Conservation (phyloP, 257 asterid species). For the Jacaranda copaia region DNA sequence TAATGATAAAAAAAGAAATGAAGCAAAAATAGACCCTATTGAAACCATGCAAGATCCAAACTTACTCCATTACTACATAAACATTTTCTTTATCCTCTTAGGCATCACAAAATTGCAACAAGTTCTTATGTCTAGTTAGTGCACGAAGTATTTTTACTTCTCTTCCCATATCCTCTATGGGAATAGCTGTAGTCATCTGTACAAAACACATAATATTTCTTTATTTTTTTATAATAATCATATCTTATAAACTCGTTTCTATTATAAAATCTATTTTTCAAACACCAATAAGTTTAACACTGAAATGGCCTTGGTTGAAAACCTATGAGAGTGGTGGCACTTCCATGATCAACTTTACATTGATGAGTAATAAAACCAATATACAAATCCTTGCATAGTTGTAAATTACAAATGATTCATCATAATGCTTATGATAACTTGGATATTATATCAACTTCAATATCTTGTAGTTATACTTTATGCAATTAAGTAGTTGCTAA, state of each 20-base stretch:
- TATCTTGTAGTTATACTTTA: not conserved
- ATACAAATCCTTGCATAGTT: not conserved
- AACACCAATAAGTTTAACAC: not conserved
- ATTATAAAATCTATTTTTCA: not conserved
- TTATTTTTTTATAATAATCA: not conserved
- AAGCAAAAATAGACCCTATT: slow-evolving; percentile 16
- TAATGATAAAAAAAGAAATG: slow-evolving; percentile 5
- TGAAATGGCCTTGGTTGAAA: slow-evolving; percentile 1
- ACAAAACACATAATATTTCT: slow-evolving; percentile 23
- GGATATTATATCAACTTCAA: slow-evolving; percentile 22
- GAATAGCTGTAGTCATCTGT: slow-evolving; percentile 70
- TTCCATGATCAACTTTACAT: slow-evolving; percentile 2
- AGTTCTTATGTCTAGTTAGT: slow-evolving; percentile 59
- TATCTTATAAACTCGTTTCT: not conserved
- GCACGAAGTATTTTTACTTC: slow-evolving; percentile 72
- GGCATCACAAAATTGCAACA: slow-evolving; percentile 64
- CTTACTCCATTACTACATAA: slow-evolving; percentile 74
- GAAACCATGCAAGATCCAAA: slow-evolving; percentile 25
- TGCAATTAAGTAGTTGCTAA: not conserved
- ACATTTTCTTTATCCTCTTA: slow-evolving; percentile 66
- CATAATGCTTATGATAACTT: not conserved
- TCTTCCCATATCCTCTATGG: slow-evolving; percentile 67
- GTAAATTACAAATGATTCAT: not conserved
- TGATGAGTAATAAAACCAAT: slow-evolving; percentile 5
- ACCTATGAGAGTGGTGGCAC: not conserved